Evolutionary conservation across 208 protist species (phyloP).

Genomic region (Trypanosoma scelopori): DNA sequence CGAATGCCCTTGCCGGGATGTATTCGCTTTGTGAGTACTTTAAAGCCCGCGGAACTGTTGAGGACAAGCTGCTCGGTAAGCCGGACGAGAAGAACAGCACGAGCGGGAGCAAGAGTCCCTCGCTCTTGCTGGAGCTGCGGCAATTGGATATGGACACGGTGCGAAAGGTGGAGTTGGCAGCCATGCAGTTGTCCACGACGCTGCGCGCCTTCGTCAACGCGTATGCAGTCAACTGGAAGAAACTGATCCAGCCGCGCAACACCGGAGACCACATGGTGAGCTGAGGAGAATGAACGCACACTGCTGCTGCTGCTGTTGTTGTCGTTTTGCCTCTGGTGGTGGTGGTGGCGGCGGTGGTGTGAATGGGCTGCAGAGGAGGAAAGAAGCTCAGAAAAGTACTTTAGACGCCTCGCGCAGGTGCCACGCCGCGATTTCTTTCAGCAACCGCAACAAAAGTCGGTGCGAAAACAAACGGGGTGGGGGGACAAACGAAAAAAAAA

Average conservation of each 20-base stretch:
- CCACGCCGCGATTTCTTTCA: not conserved
- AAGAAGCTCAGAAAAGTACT: not conserved
- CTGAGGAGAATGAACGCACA: conserved; percentile 23
- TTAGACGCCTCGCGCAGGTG: no score
- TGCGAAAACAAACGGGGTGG: no score
- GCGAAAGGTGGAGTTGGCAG: conserved; percentile 59
- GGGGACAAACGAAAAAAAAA: not conserved
- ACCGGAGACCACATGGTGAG: conserved; percentile 58
- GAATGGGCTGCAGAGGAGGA: no score
- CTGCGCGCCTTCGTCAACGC: conserved; percentile 71
- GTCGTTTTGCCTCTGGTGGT: no score
- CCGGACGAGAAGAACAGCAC: conserved; percentile 1
- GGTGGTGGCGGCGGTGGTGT: no score
- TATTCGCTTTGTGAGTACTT: conserved; percentile 61
- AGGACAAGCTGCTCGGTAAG: conserved; percentile 72
- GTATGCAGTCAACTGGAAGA: conserved; percentile 86
- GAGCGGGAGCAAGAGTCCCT: conserved; percentile 41
- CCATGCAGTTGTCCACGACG: conserved; percentile 46
- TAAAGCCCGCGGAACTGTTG: conserved; percentile 42
- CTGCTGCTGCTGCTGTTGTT: no score
- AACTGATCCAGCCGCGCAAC: conserved; percentile 80
- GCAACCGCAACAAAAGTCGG: conserved; percentile 3
- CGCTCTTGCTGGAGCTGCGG: conserved; percentile 54
- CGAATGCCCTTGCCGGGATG: conserved; percentile 30
- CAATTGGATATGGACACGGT: conserved; percentile 66